Evolutionary conservation across 2,329 filamentous ascomycete genomes (phyloP), one percentile per base, ranked within the genome.

Genomic region (Pseudopithomyces chartarum): DNA sequence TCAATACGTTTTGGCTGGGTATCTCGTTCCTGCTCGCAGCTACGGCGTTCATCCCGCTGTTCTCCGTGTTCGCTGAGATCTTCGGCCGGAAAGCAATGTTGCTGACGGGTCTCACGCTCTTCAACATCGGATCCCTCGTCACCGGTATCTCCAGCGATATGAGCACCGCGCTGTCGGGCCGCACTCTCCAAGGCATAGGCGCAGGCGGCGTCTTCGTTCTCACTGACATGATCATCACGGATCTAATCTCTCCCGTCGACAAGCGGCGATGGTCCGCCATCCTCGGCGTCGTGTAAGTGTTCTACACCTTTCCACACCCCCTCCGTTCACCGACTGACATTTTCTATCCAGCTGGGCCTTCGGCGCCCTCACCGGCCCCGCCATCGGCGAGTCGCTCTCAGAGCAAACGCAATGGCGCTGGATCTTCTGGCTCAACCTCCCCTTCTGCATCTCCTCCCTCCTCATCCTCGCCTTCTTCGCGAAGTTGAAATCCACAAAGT

Each of bases 31-130:
- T 84, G 0, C 67, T 83, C 12, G 66, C 76, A 3, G 76, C 71
- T 17, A 76, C 79, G 15, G 76, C 78, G 22, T 76, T 78, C 45
- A 76, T 80, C 45, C 79, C 78, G 19, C 67, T 79, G 48, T 76
- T 77, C 52, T 76, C 77, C 1, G 68, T 75, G 0, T 66, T 81
- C 3, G 78, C 79, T 10, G 75, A 81, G 53, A 76, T 81, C 19
- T 82, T 85, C 55, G 82, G 81, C 2, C 79, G 81, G 19, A 79
- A 79, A 20, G 68, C 74, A 5, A 69, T 80, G 47, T 74, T 82
- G 43, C 69, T 82, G 11, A 56, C 67, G 0, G 78, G 79, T 0
- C 66, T 82, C 0, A 54, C 78, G 0, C 67, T 81, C 54, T 80
- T 81, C 59, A 79, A 76, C 1, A 62, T 76, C 6, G 81, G 81